phyloP scores from a whole-genome alignment of 352 stramenopile species.

The Plasmopara muralis region DNA sequence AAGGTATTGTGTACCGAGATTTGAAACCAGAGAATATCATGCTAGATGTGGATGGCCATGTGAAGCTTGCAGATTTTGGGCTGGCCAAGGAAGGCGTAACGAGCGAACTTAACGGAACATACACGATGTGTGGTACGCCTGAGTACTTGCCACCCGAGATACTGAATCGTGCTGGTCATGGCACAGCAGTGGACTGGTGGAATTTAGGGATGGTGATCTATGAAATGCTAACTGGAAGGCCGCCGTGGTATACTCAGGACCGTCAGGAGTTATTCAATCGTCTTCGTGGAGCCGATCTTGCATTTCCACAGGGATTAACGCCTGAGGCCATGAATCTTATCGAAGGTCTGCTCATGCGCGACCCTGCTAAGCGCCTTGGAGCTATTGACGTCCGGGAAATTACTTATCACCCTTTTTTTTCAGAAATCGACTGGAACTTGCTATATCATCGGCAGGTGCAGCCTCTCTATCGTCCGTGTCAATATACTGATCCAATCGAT shows the following conservation, averaged over 20 bases:
- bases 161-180: slow-evolving; percentile 68
- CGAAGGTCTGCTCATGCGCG: slow-evolving; percentile 86
- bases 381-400: slow-evolving; percentile 70
- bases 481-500: slow-evolving; percentile 79
- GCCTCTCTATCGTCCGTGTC: slow-evolving; percentile 73
- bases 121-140: slow-evolving; percentile 84
- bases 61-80: slow-evolving; percentile 80
- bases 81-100: slow-evolving; percentile 72
- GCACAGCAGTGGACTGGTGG: slow-evolving; percentile 81
- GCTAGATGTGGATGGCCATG: slow-evolving; percentile 76
- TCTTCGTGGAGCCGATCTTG: slow-evolving; percentile 54
- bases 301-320: slow-evolving; percentile 66
- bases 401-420: slow-evolving; percentile 79
- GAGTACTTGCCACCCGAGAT: slow-evolving; percentile 83
- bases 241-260: slow-evolving; percentile 78
- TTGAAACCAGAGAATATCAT: slow-evolving; percentile 86
- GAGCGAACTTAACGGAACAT: slow-evolving; percentile 62
- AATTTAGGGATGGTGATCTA: slow-evolving; percentile 81
- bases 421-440: slow-evolving; percentile 75
- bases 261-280: slow-evolving; percentile 67
- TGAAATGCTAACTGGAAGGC: slow-evolving; percentile 72
- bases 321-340: slow-evolving; percentile 72
- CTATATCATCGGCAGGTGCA: slow-evolving; percentile 70
- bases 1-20: slow-evolving; percentile 79
- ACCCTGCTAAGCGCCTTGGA: slow-evolving; percentile 89